Conservation (phyloP, 208 protist species). For the Acanthamoeba healyi region DNA sequence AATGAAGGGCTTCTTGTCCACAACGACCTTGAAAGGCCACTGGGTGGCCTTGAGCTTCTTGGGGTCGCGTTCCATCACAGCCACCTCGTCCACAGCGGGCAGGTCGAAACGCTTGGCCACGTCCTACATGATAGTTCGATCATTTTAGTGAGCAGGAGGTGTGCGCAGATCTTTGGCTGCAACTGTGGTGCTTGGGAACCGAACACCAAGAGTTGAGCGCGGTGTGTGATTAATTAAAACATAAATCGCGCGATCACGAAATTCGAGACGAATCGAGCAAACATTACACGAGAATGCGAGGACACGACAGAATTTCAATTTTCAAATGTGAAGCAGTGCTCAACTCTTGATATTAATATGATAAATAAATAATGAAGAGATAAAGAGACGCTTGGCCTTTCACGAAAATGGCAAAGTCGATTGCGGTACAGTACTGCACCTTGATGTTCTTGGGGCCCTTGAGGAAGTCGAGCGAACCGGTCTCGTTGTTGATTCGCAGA, state of each 20-base stretch:
- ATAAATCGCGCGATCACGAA: not conserved
- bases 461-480: conserved; percentile 1
- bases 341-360: too few species aligned
- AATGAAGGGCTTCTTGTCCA: conserved; percentile 10
- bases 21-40: conserved; percentile 48
- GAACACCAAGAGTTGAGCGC: too few species aligned
- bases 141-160: not conserved
- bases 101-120: conserved; percentile 28
- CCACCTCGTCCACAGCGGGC: not conserved
- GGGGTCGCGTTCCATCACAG: not conserved
- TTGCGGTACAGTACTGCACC: not conserved
- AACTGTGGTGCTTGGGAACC: not conserved
- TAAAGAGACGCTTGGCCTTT: too few species aligned
- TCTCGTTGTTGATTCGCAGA: not conserved
- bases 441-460: conserved; percentile 27
- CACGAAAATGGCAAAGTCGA: not conserved
- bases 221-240: not conserved
- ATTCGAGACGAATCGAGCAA: too few species aligned
- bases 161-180: not conserved
- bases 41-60: conserved; percentile 58
- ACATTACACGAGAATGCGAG: too few species aligned
- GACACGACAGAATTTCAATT: not conserved
- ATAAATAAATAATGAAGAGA: too few species aligned
- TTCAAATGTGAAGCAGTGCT: too few species aligned
- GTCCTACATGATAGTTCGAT: not conserved